Evolutionary conservation across 208 protist species (phyloP).

Genomic region (Leishmania tarentolae): DNA sequence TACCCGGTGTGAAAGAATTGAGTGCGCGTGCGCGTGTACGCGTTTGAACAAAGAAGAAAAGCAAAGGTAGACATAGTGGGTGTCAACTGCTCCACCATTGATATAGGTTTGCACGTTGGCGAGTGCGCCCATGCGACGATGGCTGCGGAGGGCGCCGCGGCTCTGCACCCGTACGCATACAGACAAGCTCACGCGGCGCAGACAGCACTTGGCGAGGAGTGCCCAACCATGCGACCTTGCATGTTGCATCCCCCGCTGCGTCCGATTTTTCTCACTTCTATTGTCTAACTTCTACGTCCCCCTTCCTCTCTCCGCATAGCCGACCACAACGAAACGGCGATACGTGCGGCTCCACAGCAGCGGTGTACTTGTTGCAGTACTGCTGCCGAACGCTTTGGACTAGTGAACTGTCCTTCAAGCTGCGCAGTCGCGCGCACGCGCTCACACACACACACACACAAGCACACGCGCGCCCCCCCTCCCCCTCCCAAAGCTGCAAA

Average conservation of each 20-base stretch:
- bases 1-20: background rate
- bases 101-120: background rate
- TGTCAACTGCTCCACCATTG: background rate
- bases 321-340: background rate
- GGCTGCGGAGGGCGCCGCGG: background rate
- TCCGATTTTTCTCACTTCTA: background rate
- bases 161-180: background rate
- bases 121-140: background rate
- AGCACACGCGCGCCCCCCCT: background rate
- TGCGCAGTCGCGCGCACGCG: background rate
- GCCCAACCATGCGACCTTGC: background rate
- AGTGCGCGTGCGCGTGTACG: background rate
- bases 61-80: background rate
- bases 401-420: background rate
- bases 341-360: background rate
- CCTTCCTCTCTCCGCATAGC: background rate
- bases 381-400: background rate
- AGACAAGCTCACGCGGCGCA: background rate
- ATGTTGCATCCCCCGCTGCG: background rate
- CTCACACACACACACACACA: slow-evolving; percentile 7
- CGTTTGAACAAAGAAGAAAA: background rate
- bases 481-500: too few species aligned
- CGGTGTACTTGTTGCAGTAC: background rate
- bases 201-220: background rate
- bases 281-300: background rate